phyloP scores from a whole-genome alignment of 768 basidiomycete genomes.

The Candolleomyces eurysporus region DNA sequence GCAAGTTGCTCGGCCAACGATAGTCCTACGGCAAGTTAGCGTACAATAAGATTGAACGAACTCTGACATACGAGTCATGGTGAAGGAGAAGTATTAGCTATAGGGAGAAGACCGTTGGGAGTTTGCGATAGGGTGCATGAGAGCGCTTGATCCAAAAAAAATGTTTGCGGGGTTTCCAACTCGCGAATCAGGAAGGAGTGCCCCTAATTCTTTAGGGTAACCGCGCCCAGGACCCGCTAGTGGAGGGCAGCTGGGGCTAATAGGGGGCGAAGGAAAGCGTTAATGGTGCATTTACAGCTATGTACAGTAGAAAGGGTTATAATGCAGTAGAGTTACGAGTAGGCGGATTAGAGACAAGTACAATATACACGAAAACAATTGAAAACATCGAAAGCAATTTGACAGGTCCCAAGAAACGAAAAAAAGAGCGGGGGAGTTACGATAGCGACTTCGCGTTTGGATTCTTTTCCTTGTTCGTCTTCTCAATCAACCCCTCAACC shows the following conservation, averaged over 20 bases:
- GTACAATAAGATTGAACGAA: not conserved
- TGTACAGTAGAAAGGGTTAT: not conserved
- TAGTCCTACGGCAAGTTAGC: constrained; percentile 30
- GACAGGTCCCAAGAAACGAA: not conserved
- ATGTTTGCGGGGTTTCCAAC: not conserved
- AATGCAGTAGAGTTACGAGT: not conserved
- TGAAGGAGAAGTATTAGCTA: not conserved
- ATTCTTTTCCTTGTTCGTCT: not conserved
- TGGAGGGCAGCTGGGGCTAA: not conserved
- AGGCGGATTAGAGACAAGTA: not conserved
- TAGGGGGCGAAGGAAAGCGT: not conserved
- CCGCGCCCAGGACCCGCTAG: not conserved
- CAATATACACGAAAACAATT: not conserved
- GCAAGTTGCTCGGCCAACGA: constrained; percentile 81
- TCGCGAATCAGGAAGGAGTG: not conserved
- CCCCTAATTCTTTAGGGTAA: not conserved
- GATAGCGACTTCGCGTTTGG: not conserved
- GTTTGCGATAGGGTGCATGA: no score
- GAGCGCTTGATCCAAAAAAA: not conserved
- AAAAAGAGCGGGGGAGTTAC: not conserved
- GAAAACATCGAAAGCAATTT: not conserved
- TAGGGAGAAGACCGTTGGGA: not conserved
- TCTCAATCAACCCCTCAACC: constrained; percentile 10
- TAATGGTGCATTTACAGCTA: not conserved
- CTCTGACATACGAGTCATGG: constrained; percentile 2